Evolutionary conservation across 306 rosid genomes (phyloP).

Genomic region (Dalbergia cultrata): DNA sequence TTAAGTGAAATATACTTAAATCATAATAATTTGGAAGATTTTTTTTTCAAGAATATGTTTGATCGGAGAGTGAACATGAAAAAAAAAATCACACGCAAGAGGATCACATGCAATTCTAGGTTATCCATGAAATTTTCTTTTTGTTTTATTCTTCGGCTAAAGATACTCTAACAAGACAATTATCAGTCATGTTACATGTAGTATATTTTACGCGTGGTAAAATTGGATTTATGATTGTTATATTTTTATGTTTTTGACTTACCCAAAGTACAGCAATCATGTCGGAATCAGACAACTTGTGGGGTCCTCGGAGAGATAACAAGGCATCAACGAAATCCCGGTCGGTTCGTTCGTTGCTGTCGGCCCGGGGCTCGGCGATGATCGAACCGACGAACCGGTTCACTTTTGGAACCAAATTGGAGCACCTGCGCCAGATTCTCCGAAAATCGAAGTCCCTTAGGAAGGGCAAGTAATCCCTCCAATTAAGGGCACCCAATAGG

Average conservation of each 20-base stretch:
- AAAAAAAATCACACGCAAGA: too few relatives aligned
- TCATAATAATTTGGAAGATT: too few relatives aligned
- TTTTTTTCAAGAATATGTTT: too few relatives aligned
- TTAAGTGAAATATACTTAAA: too few relatives aligned
- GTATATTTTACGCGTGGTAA: neutral
- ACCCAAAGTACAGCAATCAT: conserved; percentile 99
- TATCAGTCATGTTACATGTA: neutral
- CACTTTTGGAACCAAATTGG: conserved; percentile 72
- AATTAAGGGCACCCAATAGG: conserved; percentile 77
- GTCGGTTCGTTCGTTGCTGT: conserved; percentile 33
- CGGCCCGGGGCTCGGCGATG: conserved; percentile 65
- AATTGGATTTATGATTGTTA: neutral
- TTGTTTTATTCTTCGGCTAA: too few relatives aligned
- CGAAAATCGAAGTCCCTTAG: conserved; percentile 70
- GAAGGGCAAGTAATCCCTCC: conserved; percentile 91
- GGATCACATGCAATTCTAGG: too few relatives aligned
- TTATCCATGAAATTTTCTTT: too few relatives aligned
- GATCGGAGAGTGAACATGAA: too few relatives aligned
- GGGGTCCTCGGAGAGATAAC: conserved; percentile 80
- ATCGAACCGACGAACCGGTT: conserved; percentile 74
- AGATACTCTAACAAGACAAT: too few relatives aligned
- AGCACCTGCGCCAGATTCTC: conserved; percentile 76
- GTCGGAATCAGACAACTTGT: conserved; percentile 77
- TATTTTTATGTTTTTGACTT: conserved; percentile 24
- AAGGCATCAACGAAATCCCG: conserved; percentile 85